Conservation (phyloP, 345 rosid genomes). For the Brassica rapa region DNA sequence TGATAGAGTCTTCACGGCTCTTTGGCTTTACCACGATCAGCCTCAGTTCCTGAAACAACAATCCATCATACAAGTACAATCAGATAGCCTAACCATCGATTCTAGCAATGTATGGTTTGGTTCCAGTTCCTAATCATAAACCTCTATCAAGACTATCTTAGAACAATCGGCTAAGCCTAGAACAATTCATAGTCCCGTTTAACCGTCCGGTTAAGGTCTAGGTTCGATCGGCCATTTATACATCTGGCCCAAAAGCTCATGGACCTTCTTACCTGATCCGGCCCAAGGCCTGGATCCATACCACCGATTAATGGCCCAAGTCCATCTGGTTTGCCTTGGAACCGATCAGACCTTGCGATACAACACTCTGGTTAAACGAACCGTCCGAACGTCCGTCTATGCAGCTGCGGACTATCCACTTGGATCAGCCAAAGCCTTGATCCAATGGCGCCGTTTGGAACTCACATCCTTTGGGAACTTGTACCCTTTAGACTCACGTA, state of each 20-base stretch:
- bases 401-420: no score
- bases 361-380: not conserved
- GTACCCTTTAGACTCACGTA: no score
- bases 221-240: not conserved
- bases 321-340: not conserved
- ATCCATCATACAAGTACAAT: not conserved
- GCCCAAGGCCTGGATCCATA: not conserved
- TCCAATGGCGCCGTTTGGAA: no score
- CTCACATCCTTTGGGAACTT: no score
- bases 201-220: no score
- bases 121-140: not conserved
- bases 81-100: not conserved
- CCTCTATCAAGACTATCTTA: not conserved
- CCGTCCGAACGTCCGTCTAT: not conserved
- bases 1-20: not conserved
- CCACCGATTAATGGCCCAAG: not conserved
- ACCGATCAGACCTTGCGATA: not conserved
- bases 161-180: not conserved
- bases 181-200: not conserved
- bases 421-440: no score
- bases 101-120: not conserved
- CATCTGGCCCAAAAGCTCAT: not conserved
- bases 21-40: not conserved
- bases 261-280: not conserved
- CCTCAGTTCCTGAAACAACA: not conserved